phyloP scores from a whole-genome alignment of 805 yeast species.

The Zygotorulaspora florentina region DNA sequence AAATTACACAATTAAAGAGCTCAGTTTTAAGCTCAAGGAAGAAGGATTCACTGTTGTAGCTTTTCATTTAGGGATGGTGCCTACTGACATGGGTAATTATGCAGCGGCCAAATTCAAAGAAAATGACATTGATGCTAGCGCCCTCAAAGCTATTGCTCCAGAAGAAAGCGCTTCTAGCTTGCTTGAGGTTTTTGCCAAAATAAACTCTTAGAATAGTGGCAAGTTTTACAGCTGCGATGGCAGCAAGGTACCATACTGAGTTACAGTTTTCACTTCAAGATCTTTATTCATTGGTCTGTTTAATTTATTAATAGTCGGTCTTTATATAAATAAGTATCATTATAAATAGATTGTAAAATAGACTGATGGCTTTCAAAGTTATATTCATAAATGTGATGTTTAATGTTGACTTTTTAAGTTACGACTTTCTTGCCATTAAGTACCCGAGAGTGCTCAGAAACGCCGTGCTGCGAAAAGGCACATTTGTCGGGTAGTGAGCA shows the following conservation, averaged over 20 bases:
- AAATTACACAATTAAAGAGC: constrained; percentile 30
- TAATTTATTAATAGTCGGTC: no score
- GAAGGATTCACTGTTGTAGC: constrained; percentile 32
- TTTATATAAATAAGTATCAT: no score
- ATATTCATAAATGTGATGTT: no score
- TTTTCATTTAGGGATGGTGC: constrained; percentile 39
- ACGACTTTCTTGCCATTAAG: no score
- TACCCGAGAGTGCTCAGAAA: no score
- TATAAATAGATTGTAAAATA: no score
- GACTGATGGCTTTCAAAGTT: no score
- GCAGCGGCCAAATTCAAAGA: constrained; percentile 2
- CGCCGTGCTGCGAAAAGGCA: no score
- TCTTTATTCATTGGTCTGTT: no score
- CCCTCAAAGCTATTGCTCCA: constrained; percentile 20
- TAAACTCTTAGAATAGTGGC: constrained; percentile 27
- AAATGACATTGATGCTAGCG: constrained; percentile 2
- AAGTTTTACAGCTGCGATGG: constrained; percentile 29
- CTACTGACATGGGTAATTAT: constrained; percentile 33
- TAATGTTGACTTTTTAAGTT: no score
- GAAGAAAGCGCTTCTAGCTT: constrained; percentile 23
- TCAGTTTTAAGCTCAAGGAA: constrained; percentile 25
- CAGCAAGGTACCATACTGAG: constrained; percentile 3
- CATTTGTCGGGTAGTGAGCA: no score
- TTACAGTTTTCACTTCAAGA: no score
- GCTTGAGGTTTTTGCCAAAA: constrained; percentile 16